Percentiles rank a stretch among this genome's conserved stretches.
phyloP scores from a whole-genome alignment of 345 rosid species.

The Populus alba region DNA sequence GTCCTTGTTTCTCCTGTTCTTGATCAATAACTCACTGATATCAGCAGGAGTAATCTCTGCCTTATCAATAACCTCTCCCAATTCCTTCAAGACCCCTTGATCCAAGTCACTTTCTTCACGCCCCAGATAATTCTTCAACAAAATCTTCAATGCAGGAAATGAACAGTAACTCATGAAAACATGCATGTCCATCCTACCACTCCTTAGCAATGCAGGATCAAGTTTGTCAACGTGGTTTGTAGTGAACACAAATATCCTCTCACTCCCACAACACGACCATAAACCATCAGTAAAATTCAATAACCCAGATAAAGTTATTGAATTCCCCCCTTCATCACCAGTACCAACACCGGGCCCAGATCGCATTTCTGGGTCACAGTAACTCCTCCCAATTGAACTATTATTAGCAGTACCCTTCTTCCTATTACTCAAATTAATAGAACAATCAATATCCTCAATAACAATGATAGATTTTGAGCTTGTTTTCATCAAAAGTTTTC shows the following conservation, averaged over 20 bases:
- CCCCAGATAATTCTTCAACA: conserved; percentile 66
- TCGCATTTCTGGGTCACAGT: conserved; percentile 49
- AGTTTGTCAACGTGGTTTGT: conserved; percentile 91
- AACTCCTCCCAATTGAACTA: conserved; percentile 17
- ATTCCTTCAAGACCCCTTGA: conserved; percentile 32
- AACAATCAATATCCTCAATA: conserved; percentile 91
- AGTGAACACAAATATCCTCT: conserved; percentile 89
- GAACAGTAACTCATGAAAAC: conserved; percentile 78
- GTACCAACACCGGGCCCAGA: conserved; percentile 34
- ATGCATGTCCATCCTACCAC: conserved; percentile 99
- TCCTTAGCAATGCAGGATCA: conserved; percentile 82
- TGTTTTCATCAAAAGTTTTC: conserved; percentile 84
- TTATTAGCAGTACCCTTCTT: conserved; percentile 34
- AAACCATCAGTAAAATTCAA: conserved; percentile 92
- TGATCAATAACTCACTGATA: conserved; percentile 75
- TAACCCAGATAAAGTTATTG: conserved; percentile 83
- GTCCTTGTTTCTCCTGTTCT: conserved; percentile 55
- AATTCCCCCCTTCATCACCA: conserved; percentile 43
- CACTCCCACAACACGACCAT: conserved; percentile 98
- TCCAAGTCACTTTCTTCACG: conserved; percentile 36
- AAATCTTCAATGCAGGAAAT: conserved; percentile 61
- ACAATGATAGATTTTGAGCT: conserved; percentile 89
- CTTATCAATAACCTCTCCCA: conserved; percentile 46
- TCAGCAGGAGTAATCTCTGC: conserved; percentile 97
- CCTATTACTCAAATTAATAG: conserved; percentile 64